Percentiles rank a stretch among this genome's conserved stretches.
These are phyloP conservation scores for Fusarium annulatum DNA, from an alignment of 2,329 filamentous ascomycete species.

Conservation along the genomic window DNA sequence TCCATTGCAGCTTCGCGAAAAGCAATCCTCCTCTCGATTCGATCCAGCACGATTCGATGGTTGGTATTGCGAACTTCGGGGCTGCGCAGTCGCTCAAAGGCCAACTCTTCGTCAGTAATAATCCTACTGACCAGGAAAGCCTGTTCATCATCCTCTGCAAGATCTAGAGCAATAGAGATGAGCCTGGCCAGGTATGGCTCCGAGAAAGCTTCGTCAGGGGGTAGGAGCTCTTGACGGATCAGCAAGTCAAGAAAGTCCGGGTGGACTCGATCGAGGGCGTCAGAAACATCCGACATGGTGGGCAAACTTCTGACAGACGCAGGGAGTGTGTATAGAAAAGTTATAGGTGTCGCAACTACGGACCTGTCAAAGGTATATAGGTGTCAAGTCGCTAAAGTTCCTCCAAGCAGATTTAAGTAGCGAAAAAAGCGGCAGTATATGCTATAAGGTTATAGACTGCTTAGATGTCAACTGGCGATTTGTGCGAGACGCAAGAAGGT, in stretches of 20 bases:
- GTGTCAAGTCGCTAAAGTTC: not conserved
- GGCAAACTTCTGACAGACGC: not conserved
- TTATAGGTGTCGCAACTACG: not conserved
- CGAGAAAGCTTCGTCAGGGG: not conserved
- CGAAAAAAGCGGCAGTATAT: not conserved
- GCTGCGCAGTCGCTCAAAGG: conserved; percentile 21
- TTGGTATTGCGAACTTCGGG: conserved; percentile 24
- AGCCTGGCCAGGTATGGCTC: conserved; percentile 27
- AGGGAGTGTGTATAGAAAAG: too few relatives aligned
- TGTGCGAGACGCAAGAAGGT: not conserved
- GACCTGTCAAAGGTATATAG: not conserved
- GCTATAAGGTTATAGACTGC: not conserved
- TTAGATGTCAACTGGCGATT: not conserved
- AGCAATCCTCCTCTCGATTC: conserved; percentile 15
- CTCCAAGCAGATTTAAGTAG: not conserved
- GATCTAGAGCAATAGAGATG: conserved; percentile 36
- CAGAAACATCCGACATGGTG: not conserved
- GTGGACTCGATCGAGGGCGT: conserved; percentile 32
- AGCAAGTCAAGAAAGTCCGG: conserved; percentile 38
- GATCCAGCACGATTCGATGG: conserved; percentile 24
- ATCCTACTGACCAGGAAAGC: conserved; percentile 34
- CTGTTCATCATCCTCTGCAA: conserved; percentile 33
- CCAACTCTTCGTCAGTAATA: conserved; percentile 39
- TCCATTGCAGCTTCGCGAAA: not conserved
- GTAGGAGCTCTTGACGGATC: conserved; percentile 9